Base-by-base conservation (phyloP, 768 basidiomycete species). In the Agaricus sinodeliciosus region DNA sequence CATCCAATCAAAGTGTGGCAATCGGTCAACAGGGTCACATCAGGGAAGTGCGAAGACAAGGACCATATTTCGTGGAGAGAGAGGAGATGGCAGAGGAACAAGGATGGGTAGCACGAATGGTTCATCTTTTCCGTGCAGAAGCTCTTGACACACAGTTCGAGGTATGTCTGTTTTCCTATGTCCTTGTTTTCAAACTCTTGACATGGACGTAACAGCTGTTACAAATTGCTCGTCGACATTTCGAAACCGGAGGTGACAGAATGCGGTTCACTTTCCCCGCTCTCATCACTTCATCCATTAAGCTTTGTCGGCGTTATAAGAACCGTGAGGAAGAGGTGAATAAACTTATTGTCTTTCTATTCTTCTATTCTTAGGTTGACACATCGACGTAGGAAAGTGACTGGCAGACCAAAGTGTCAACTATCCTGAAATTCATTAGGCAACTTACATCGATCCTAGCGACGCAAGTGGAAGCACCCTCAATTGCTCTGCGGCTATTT, bases 231-330 rank as follows among this genome's bases (percentile, higher is more conserved):
- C 79, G 94, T 40, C 80, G 80, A 63, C 89, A 95, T 60, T 94
- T 97, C 63, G 87, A 90, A 55, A 79, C 86, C 4, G 95, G 95
- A 9, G 92, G 92, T 12, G 94, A 98, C 59, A 79, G 95, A 16
- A 98, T 98, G 81, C 82, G 93, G 3, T 97, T 87, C 68, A 98
- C 96, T 0, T 96, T 94, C 75, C 96, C 96, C 4, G 93, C 96
- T 0, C 76, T 99, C 16, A 96, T 98, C 60, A 92, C 94, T 0
- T 85, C 93, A 0, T 81, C 89, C 31, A 92, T 97, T 69, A 93
- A 93, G 64, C 79, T 98, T 11, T 95, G 94, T 59, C 78, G 93
- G 49, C 80, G 93, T 53, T 96, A 94, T 69, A 95, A 94, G 67
- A 81, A 80, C 55, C 77, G 84, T 49, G 87, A 93, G 65, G 80